Conservation (phyloP, 345 rosid genomes). For the Adansonia digitata region DNA sequence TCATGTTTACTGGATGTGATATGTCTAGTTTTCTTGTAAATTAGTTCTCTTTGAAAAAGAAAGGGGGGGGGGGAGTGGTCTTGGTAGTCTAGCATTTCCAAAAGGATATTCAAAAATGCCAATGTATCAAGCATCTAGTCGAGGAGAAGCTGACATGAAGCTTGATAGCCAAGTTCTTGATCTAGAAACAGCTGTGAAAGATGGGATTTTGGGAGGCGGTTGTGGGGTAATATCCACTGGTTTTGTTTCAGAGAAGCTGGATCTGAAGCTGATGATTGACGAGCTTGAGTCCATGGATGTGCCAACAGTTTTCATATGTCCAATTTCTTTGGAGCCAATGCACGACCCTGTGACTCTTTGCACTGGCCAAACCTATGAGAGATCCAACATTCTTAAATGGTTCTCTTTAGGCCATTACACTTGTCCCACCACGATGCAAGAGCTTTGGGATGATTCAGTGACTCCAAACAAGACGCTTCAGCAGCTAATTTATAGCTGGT, state of each 20-base stretch:
- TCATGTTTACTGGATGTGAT: constrained; percentile 8
- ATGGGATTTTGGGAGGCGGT: constrained; percentile 53
- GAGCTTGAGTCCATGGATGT: constrained; percentile 49
- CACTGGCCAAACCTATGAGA: constrained; percentile 51
- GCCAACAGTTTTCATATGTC: neutral
- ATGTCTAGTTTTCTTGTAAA: constrained; percentile 5
- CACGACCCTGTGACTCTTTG: constrained; percentile 38
- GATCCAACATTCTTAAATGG: constrained; percentile 16
- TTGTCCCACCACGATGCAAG: constrained; percentile 50
- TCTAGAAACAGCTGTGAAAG: neutral
- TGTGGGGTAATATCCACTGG: constrained; percentile 30
- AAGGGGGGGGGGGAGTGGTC: too few relatives aligned
- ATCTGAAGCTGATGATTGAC: constrained; percentile 56
- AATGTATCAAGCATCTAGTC: constrained; percentile 42
- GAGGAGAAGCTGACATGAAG: constrained; percentile 28
- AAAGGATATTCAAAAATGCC: constrained; percentile 35
- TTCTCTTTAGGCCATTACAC: neutral
- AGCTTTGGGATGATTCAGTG: constrained; percentile 45
- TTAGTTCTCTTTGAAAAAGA: neutral
- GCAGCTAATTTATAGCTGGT: constrained; percentile 68
- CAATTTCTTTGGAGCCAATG: constrained; percentile 47
- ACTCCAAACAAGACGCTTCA: constrained; percentile 65
- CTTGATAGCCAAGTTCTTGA: constrained; percentile 12
- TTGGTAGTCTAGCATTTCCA: neutral
- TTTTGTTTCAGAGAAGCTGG: constrained; percentile 41